Evolutionary conservation across 2,329 filamentous ascomycete genomes (phyloP).

Genomic region (Drechslerella coelobrocha): DNA sequence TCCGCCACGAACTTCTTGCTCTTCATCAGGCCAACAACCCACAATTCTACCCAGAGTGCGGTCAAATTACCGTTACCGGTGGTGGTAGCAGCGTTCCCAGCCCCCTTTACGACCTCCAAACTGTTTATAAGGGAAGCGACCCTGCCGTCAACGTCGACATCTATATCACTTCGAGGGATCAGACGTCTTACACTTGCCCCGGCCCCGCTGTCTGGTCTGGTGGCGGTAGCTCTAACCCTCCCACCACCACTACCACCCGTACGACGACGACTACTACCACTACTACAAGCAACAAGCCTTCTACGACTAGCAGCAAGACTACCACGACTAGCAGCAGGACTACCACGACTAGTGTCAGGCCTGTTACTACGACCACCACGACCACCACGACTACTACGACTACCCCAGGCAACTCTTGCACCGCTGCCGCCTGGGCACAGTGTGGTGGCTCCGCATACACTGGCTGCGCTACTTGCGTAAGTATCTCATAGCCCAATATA

Average conservation of each 20-base stretch:
- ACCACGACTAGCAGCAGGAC: neutral
- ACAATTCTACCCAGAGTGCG: slow-evolving; percentile 67
- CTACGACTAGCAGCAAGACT: neutral
- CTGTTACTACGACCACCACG: slow-evolving; percentile 18
- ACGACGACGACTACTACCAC: slow-evolving; percentile 3
- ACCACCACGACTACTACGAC: slow-evolving; percentile 21
- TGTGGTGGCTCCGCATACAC: slow-evolving; percentile 39
- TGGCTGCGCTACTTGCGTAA: slow-evolving; percentile 44
- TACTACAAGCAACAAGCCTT: neutral
- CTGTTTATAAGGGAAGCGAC: slow-evolving; percentile 49
- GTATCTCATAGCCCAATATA: neutral
- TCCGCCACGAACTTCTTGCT: slow-evolving; percentile 66
- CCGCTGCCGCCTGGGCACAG: slow-evolving; percentile 29
- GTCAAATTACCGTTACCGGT: slow-evolving; percentile 64
- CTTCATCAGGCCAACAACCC: slow-evolving; percentile 64
- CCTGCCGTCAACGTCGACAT: slow-evolving; percentile 59
- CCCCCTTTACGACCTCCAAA: slow-evolving; percentile 61
- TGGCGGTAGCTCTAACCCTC: slow-evolving; percentile 6
- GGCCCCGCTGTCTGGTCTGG: slow-evolving; percentile 64
- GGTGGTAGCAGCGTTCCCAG: slow-evolving; percentile 61
- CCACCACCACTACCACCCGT: too few species aligned
- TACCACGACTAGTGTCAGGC: slow-evolving; percentile 8
- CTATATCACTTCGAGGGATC: slow-evolving; percentile 58
- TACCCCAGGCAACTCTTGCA: neutral
- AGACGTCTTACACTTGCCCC: slow-evolving; percentile 62